Evolutionary conservation across 2,329 filamentous ascomycete genomes (phyloP).

Genomic region (Penicillium sp.): DNA sequence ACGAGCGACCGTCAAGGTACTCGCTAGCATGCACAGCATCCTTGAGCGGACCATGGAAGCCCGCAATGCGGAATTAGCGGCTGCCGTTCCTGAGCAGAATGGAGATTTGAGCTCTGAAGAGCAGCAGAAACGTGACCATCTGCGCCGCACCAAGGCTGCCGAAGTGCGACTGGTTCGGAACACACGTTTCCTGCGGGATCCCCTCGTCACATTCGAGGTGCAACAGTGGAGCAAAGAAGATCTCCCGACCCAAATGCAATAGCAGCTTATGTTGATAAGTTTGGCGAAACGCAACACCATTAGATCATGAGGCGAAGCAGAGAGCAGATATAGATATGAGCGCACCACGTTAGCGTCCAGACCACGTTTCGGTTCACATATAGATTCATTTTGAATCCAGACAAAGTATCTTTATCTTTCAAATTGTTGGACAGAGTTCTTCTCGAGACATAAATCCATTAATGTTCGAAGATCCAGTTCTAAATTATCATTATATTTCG

Average conservation of each 20-base stretch:
- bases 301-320: background rate
- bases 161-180: conserved; percentile 83
- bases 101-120: conserved; percentile 42
- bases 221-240: conserved; percentile 36
- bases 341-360: background rate
- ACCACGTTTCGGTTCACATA: conserved; percentile 4
- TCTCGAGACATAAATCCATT: conserved; percentile 13
- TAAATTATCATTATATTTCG: background rate
- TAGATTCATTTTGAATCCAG: conserved; percentile 11
- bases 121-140: conserved; percentile 58
- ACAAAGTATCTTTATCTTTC: background rate
- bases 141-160: conserved; percentile 76
- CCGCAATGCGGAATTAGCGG: conserved; percentile 63
- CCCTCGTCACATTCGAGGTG: conserved; percentile 63
- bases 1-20: conserved; percentile 76
- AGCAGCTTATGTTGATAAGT: background rate
- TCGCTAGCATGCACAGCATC: conserved; percentile 89
- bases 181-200: conserved; percentile 64
- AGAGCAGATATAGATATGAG: background rate
- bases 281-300: background rate
- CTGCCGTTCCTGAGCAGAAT: conserved; percentile 20
- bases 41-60: conserved; percentile 65
- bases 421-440: background rate
- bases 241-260: conserved; percentile 22
- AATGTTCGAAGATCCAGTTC: background rate